Evolutionary conservation across 2,329 filamentous ascomycete species (phyloP).

Genomic region (Colletotrichum scovillei): DNA sequence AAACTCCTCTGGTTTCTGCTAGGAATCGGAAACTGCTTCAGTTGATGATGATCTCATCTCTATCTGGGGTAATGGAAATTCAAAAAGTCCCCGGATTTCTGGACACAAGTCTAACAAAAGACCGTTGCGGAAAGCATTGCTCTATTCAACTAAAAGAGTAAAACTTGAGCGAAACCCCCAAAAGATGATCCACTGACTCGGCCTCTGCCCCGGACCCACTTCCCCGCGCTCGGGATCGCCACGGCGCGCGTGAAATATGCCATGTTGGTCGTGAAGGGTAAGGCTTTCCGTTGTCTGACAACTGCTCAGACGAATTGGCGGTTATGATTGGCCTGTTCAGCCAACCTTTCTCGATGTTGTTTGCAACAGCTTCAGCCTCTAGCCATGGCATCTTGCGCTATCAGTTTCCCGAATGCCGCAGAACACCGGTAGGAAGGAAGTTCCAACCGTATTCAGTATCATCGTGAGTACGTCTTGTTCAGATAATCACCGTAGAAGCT

Average conservation of each 20-base stretch:
- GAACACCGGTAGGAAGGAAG: not conserved
- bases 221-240: slow-evolving; percentile 27
- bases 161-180: not conserved
- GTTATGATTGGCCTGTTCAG: not conserved
- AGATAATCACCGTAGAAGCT: not conserved
- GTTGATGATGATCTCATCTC: too few relatives aligned
- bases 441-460: not conserved
- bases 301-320: not conserved
- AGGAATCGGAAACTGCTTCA: too few relatives aligned
- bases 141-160: accelerated
- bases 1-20: too few relatives aligned
- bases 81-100: not conserved
- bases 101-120: too few relatives aligned
- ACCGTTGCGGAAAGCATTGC: not conserved
- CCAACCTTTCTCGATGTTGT: not conserved
- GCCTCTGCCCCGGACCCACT: slow-evolving; percentile 12
- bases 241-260: not conserved
- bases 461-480: not conserved
- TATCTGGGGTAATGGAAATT: not conserved
- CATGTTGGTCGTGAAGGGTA: not conserved
- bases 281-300: not conserved
- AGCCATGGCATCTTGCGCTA: not conserved
- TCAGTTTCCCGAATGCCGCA: slow-evolving; percentile 3
- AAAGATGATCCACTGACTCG: slow-evolving; percentile 13
- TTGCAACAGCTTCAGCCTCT: slow-evolving; percentile 19